These are phyloP conservation scores for Lipomyces yamanashiensis DNA, from an alignment of 805 yeast species.

Conservation along the genomic window DNA sequence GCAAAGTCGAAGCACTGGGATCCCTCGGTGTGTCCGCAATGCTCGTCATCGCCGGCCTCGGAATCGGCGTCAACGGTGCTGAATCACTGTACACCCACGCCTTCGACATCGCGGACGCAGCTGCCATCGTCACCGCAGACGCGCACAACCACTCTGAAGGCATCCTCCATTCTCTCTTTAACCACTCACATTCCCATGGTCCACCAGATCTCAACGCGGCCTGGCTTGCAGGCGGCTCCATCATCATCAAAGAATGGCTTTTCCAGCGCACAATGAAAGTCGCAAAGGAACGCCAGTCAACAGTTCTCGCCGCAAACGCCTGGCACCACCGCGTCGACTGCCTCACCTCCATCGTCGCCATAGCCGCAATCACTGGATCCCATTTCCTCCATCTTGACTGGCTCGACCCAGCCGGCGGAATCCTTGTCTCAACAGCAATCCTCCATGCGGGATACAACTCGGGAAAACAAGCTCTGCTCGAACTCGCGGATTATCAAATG, in stretches of 20 bases:
- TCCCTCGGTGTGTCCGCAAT: conserved; percentile 85
- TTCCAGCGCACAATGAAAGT: conserved; percentile 80
- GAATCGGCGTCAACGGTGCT: conserved; percentile 77
- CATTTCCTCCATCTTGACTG: conserved; percentile 76
- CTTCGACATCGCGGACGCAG: conserved; percentile 16
- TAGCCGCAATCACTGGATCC: conserved; percentile 85
- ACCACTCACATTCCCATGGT: conserved; percentile 54
- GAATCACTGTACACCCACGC: conserved; percentile 26
- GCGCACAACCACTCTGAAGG: conserved; percentile 16
- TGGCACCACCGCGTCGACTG: conserved; percentile 99
- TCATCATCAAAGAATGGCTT: conserved; percentile 84
- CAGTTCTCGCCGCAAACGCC: conserved; percentile 92
- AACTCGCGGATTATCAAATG: conserved; percentile 66
- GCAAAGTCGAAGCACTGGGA: conserved; percentile 91
- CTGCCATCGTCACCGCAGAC: conserved; percentile 10
- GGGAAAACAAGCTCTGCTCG: conserved; percentile 68
- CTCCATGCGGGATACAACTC: conserved; percentile 85
- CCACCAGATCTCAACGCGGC: conserved; percentile 86
- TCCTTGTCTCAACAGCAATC: conserved; percentile 79
- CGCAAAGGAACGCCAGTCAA: conserved; percentile 77
- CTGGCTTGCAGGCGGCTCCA: conserved; percentile 91
- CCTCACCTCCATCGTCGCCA: conserved; percentile 86
- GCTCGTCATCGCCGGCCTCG: conserved; percentile 81
- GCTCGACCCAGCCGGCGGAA: conserved; percentile 91
- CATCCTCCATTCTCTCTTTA: conserved; percentile 15